Evolutionary conservation across 805 yeast genomes (phyloP).

Genomic region (Tetrapisispora iriomotensis): DNA sequence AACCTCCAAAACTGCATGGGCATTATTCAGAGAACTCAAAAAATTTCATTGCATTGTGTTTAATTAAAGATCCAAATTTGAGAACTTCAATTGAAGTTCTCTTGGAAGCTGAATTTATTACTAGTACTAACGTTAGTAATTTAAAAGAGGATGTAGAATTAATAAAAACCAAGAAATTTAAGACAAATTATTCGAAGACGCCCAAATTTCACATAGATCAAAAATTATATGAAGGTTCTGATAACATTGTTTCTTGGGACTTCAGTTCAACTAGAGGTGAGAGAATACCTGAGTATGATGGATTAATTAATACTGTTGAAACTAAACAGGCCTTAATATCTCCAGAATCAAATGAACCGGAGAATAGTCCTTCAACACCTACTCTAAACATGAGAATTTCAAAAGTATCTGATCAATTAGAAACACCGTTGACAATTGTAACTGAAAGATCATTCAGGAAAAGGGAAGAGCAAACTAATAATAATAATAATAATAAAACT

Average conservation of each 20-base stretch:
- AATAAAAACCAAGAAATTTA: slow-evolving; percentile 25
- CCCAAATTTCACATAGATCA: slow-evolving; percentile 33
- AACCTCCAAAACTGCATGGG: slow-evolving; percentile 25
- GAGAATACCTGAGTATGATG: neutral
- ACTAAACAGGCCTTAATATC: neutral
- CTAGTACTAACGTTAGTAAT: slow-evolving; percentile 28
- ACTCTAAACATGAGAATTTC: slow-evolving; percentile 11
- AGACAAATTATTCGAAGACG: slow-evolving; percentile 15
- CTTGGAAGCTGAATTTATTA: slow-evolving; percentile 45
- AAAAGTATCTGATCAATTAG: slow-evolving; percentile 5
- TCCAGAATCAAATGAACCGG: neutral
- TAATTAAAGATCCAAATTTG: slow-evolving; percentile 51
- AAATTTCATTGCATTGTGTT: slow-evolving; percentile 53
- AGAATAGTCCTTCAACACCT: slow-evolving; percentile 6
- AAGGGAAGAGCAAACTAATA: slow-evolving; percentile 9
- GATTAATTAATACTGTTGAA: neutral
- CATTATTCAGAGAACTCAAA: slow-evolving; percentile 30
- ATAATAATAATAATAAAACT: slow-evolving; percentile 15
- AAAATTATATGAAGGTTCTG: slow-evolving; percentile 18
- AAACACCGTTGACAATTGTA: slow-evolving; percentile 14
- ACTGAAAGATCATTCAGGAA: slow-evolving; percentile 18
- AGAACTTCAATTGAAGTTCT: slow-evolving; percentile 57
- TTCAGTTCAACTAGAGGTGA: slow-evolving; percentile 5
- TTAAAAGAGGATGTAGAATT: slow-evolving; percentile 34
- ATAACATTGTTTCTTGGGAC: slow-evolving; percentile 13